Conservation (phyloP, 108 stramenopile genomes). For the Schizochytrium sp. region DNA sequence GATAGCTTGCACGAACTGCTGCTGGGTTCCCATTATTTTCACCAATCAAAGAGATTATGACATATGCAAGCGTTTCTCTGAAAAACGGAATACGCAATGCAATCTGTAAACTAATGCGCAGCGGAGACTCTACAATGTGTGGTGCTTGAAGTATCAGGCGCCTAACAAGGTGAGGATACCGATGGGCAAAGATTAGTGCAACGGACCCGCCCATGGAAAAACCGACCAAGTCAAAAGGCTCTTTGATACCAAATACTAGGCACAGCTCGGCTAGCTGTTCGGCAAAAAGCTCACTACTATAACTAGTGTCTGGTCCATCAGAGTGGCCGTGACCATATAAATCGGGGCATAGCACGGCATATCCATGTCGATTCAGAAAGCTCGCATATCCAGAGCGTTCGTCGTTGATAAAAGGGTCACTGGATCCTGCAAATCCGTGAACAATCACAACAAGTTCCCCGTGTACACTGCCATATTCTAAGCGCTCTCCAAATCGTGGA, state of each 20-base stretch:
- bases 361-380: slow-evolving; percentile 43
- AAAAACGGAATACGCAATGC: slow-evolving; percentile 42
- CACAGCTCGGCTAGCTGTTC: slow-evolving; percentile 57
- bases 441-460: slow-evolving; percentile 56
- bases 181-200: slow-evolving; percentile 47
- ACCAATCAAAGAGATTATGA: slow-evolving; percentile 31
- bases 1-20: slow-evolving; percentile 46
- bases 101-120: slow-evolving; percentile 16
- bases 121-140: slow-evolving; percentile 51
- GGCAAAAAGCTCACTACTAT: slow-evolving; percentile 55
- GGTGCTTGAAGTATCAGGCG: slow-evolving; percentile 53
- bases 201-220: slow-evolving; percentile 46
- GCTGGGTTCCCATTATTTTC: slow-evolving; percentile 46
- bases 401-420: slow-evolving; percentile 41
- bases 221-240: slow-evolving; percentile 42
- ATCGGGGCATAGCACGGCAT: slow-evolving; percentile 7
- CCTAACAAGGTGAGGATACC: slow-evolving; percentile 26
- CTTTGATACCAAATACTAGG: slow-evolving; percentile 44
- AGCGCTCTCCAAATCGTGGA: neutral
- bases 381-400: slow-evolving; percentile 33
- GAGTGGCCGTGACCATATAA: slow-evolving; percentile 54
- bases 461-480: slow-evolving; percentile 39
- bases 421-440: slow-evolving; percentile 48
- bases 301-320: slow-evolving; percentile 39
- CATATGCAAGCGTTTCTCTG: neutral